Evolutionary conservation across 1,284 basidiomycete species (phyloP).

Genomic region (Fomes fomentarius): DNA sequence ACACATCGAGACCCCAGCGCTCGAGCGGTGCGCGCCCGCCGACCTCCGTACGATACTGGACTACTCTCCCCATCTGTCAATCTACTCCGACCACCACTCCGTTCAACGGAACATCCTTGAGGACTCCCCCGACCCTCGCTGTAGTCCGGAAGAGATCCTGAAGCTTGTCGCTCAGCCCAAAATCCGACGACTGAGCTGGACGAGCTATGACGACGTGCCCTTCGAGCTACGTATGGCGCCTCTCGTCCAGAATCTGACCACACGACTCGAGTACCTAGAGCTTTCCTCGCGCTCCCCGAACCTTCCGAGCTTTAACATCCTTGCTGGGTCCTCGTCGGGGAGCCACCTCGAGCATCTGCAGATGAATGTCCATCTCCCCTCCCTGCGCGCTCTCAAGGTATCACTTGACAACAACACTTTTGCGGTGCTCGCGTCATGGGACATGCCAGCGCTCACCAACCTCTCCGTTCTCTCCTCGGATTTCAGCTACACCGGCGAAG

Average conservation of each 20-base stretch:
- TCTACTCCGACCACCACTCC: constrained; percentile 65
- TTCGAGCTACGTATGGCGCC: constrained; percentile 61
- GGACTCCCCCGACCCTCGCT: constrained; percentile 46
- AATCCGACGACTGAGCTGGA: constrained; percentile 66
- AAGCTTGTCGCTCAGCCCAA: constrained; percentile 57
- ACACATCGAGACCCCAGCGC: constrained; percentile 68
- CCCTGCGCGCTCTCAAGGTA: constrained; percentile 65
- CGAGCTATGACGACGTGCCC: constrained; percentile 67
- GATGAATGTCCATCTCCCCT: constrained; percentile 48
- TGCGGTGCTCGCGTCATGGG: constrained; percentile 58
- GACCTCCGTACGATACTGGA: constrained; percentile 70
- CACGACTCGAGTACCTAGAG: constrained; percentile 58
- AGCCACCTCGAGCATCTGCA: constrained; percentile 26
- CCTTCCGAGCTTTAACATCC: constrained; percentile 30
- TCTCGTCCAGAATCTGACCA: constrained; percentile 51
- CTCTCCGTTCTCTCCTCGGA: constrained; percentile 70
- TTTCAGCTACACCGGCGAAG: constrained; percentile 62
- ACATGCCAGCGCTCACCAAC: constrained; percentile 61
- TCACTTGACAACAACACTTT: constrained; percentile 74
- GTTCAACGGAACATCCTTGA: constrained; percentile 57
- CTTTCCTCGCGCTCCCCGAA: constrained; percentile 48
- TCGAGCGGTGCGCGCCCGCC: constrained; percentile 66
- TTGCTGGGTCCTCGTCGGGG: constrained; percentile 24
- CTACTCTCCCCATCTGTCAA: constrained; percentile 57
- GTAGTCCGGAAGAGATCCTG: constrained; percentile 57